These are phyloP conservation scores for Candida golubevii DNA, from an alignment of 805 yeast species.

Conservation along the genomic window DNA sequence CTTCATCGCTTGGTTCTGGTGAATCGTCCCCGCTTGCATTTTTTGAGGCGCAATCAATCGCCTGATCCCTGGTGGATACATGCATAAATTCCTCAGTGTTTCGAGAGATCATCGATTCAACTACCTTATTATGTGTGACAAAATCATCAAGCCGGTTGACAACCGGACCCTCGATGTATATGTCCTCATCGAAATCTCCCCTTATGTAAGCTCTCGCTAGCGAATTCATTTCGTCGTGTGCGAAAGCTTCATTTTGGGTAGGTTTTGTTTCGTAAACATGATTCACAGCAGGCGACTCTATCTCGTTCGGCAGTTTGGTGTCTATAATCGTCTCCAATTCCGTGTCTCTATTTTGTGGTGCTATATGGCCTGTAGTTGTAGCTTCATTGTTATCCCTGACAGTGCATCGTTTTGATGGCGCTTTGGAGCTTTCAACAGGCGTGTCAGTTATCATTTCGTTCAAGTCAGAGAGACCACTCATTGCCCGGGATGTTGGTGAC, in stretches of 20 bases:
- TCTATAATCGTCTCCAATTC: not conserved
- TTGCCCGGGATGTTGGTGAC: no score
- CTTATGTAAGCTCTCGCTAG: conserved; percentile 59
- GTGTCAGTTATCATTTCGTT: no score
- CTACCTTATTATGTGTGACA: conserved; percentile 44
- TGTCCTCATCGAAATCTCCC: conserved; percentile 60
- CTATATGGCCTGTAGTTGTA: not conserved
- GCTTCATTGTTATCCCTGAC: not conserved
- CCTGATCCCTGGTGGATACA: not conserved
- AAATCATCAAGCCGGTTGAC: conserved; percentile 54
- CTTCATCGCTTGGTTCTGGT: conserved; percentile 17
- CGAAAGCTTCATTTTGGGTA: not conserved
- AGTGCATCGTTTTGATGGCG: not conserved
- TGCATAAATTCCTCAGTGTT: not conserved
- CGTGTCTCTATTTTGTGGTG: not conserved
- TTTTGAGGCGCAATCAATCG: not conserved
- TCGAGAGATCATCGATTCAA: conserved; percentile 29
- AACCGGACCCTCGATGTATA: conserved; percentile 51
- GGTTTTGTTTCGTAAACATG: not conserved
- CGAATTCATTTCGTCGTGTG: conserved; percentile 45
- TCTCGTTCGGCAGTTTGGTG: not conserved
- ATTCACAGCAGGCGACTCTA: not conserved
- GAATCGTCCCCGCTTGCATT: not conserved
- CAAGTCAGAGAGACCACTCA: no score
- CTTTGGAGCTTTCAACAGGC: not conserved